Percentiles rank a stretch among this genome's conserved stretches.
phyloP scores from a whole-genome alignment of 2,329 filamentous ascomycete genomes.

The Trichoderma lentiforme region DNA sequence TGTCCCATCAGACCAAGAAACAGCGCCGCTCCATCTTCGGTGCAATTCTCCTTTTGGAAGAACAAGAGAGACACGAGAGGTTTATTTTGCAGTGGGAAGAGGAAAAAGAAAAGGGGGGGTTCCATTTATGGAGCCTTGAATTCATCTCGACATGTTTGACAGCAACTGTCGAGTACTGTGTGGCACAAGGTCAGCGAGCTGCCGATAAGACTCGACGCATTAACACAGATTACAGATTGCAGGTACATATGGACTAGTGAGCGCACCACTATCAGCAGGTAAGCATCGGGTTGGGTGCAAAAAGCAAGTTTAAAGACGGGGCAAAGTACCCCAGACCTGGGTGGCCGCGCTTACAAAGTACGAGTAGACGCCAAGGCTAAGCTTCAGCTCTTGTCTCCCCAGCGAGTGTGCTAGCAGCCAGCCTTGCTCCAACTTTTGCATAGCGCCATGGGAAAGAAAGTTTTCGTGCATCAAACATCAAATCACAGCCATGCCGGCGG shows the following conservation, averaged over 20 bases:
- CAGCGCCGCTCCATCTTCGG: background rate
- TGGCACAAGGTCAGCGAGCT: background rate
- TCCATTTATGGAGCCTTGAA: background rate
- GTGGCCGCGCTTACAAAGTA: conserved; percentile 1
- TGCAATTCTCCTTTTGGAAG: background rate
- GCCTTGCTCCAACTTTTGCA: background rate
- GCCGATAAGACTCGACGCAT: background rate
- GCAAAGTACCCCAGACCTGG: background rate
- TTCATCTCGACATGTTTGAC: background rate
- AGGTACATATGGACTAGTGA: background rate
- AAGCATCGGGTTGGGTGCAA: background rate
- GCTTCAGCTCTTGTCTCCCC: background rate
- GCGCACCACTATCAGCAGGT: background rate
- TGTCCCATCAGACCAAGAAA: background rate
- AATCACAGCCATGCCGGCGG: background rate
- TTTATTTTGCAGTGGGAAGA: background rate
- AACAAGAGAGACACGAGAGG: background rate
- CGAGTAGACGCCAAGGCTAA: background rate
- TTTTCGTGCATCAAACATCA: background rate
- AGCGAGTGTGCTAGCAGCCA: background rate
- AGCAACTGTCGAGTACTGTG: background rate
- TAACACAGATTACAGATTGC: background rate
- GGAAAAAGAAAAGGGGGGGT: background rate
- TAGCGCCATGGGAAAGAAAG: background rate
- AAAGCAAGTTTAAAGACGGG: background rate